Percentiles rank a stretch among this genome's conserved stretches.
phyloP scores from a whole-genome alignment of 2,329 filamentous ascomycete species.

The Paecilomyces dactylethromorphus region DNA sequence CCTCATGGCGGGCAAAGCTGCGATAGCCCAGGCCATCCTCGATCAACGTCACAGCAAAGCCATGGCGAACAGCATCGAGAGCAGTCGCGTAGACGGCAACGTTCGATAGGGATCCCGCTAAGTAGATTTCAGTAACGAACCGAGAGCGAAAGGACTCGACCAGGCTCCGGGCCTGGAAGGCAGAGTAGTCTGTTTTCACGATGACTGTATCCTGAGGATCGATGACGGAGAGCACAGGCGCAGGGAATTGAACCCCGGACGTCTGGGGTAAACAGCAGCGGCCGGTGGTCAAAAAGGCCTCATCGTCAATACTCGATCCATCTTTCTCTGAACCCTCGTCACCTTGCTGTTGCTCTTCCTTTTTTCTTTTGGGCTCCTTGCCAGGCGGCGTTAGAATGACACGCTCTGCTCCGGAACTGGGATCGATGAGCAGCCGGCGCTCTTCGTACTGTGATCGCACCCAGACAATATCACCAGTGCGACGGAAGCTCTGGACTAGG shows the following conservation, averaged over 20 bases:
- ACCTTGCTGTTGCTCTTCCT: neutral
- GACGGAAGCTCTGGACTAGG: constrained; percentile 67
- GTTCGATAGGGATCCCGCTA: constrained; percentile 82
- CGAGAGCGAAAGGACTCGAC: constrained; percentile 73
- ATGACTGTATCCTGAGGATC: constrained; percentile 48
- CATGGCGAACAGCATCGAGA: constrained; percentile 81
- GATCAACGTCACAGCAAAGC: constrained; percentile 77
- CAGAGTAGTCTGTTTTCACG: constrained; percentile 78
- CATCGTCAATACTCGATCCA: constrained; percentile 23
- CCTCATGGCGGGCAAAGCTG: constrained; percentile 59
- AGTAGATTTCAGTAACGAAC: constrained; percentile 80
- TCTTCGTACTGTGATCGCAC: constrained; percentile 67
- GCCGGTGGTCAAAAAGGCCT: constrained; percentile 36
- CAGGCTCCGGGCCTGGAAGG: constrained; percentile 68
- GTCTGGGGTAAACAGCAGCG: constrained; percentile 35
- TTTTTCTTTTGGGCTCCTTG: constrained; percentile 10
- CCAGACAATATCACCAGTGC: constrained; percentile 72
- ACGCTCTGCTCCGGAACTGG: constrained; percentile 41
- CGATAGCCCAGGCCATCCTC: constrained; percentile 85
- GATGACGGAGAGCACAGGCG: constrained; percentile 44
- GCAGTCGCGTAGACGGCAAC: constrained; percentile 87
- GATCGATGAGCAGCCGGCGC: constrained; percentile 51
- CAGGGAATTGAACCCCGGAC: constrained; percentile 44
- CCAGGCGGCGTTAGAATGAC: constrained; percentile 33
- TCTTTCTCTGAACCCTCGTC: neutral